Evolutionary conservation across 805 yeast species (phyloP), one percentile per base, ranked within the genome.

Genomic region (Nakazawaea ernobii): DNA sequence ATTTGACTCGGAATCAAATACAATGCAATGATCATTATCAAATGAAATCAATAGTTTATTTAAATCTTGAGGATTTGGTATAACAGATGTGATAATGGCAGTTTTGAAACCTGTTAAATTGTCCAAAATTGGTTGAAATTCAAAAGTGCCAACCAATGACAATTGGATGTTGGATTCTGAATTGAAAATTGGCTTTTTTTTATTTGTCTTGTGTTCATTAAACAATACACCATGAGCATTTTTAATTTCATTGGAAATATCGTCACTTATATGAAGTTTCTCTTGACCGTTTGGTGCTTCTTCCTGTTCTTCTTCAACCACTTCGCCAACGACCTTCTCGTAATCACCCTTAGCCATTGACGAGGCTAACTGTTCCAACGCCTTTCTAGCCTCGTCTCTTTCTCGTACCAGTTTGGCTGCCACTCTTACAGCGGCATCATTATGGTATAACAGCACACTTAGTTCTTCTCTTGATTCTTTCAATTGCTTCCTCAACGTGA

Each of bases 371-470:
- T 77, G 71, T 43, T 79, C 76, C 46, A 90, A 67, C 2, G 90
- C 89, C n/a, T 59, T 59, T 51, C 74, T 73, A 2, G 91, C 84
- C 40, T 81, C 86, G 52, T 88, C 95, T 36, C 90, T 68, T 56
- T 91, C 96, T 47, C 73, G 72, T n/a, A 84, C 68, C 1, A 88
- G 80, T 32, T 74, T 73, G 0, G 95, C 82, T 1, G 92, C 95
- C 1, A 91, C 96, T 48, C 91, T 70, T 3, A 86, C 81, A 2
- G 97, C 95, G 0, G 97, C 97, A 61, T 91, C 98, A 53, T 86
- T 86, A 58, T 83, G 84, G 57, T 89, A 91, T 36, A 90, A 66
- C 0, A 96, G 83, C 2, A 84, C 68, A 29, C 94, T 82, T 42
- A 91, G 68, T 56, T 89, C 92, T 54, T 85, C 79, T 49, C 84